Evolutionary conservation across 1,284 basidiomycete genomes (phyloP), one percentile per base, ranked within the genome.

Genomic region (Volvariella volvacea): DNA sequence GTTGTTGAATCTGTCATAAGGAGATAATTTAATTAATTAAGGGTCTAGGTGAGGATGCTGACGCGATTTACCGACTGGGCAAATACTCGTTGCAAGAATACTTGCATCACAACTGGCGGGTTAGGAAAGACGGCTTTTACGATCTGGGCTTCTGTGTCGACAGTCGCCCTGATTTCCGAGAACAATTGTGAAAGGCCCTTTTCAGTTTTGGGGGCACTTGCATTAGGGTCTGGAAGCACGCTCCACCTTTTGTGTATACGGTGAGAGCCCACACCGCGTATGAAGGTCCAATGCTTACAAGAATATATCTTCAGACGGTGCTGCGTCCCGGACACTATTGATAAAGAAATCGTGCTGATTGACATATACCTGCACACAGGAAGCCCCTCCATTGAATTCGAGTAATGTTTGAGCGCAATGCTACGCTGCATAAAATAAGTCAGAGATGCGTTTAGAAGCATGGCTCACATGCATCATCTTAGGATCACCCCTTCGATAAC

Each of bases 261-360:
- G 38, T 48, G 48, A 57, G 40, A 54, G 30, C 1, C 32, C 9
- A 46, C 28, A 17, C 17, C 14, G 28, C 4, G 33, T 10, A 12
- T 16, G 36, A 21, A n/a, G 14, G 30, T 49, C 7, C 39, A 15
- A 20, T 46, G 30, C 81, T 45, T 57, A 91, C 87, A 94, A 59
- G 22, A 76, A 55, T 21, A 71, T 70, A 49, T 80, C 78, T 41
- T 79, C 76, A 44, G 68, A 68, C 37, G 73, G 66, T 51, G 72
- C 74, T 32, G 70, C 72, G 48, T 83, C 84, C 34, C 78, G 76
- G 34, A 85, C 78, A 45, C 87, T 80, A 59, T 96, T 95, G 60
- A 97, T 96, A 71, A 98, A 98, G 70, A 98, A 98, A 62, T 99
- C 96, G 59, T 99, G 96, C 64, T 99, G 96, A 57, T 99, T 99